Base-by-base conservation (phyloP, 768 basidiomycete species). In the Hemileccinum rubropunctum region DNA sequence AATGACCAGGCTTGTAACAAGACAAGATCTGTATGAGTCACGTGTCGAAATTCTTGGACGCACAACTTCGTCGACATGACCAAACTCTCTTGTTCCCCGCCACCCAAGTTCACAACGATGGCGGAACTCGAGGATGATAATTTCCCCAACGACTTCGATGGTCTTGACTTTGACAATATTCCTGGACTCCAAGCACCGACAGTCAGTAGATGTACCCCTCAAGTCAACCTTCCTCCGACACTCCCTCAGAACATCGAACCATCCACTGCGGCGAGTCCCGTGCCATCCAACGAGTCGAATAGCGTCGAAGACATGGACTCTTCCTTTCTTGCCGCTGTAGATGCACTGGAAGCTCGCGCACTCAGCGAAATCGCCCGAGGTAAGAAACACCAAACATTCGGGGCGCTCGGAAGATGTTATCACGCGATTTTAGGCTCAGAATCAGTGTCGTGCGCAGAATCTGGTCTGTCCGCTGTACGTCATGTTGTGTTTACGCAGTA, bases 81-180 rank as follows among this genome's bases (percentile, higher is more conserved):
- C 2, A 40, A 40, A 26, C 18, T 26, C 28, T 11, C 21, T 20
- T 28, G 45, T 43, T 34, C n/a, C 12, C 36, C 6, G 17, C 35
- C 23, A 52, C 49, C 17, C 15, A 43, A 35, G 23, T 35, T 32
- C 26, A 21, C 33, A 34, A 40, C 39, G 39, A 70, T 70, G 69
- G 42, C 64, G 30, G 58, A 58, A 47, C 39, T 26, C 1, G 58
- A 58, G 28, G 60, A 70, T n/a, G 80, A 84, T 58, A 76, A 82
- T 47, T 86, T 78, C 49, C 76, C 75, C 0, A 83, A 84, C 58
- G 75, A 77, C 20, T 79, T 83, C 50, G 74, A 74, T 4, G 75
- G 73, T 14, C 39, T 81, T 18, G 72, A 76, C 53, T 78, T 76
- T 51, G 71, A 80, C 23, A 71, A 50, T 11, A 48, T 72, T 18